A percentile compares a stretch with the other conserved stretches of the same genome.
These are phyloP conservation scores for Lachancea quebecensis DNA, from an alignment of 805 yeast genomes.

Conservation along the genomic window DNA sequence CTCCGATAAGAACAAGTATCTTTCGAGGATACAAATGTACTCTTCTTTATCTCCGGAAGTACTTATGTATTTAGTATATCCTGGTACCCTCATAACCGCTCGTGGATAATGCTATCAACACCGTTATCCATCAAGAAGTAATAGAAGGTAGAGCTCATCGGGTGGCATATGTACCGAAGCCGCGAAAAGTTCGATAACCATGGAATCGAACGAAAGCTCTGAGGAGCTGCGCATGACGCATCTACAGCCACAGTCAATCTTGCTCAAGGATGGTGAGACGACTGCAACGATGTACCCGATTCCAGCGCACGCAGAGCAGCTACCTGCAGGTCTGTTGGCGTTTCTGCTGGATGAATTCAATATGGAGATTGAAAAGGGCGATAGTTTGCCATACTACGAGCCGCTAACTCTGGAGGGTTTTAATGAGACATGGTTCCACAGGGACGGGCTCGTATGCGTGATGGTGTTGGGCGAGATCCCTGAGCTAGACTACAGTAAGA, in stretches of 20 bases:
- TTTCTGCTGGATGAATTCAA: conserved; percentile 89
- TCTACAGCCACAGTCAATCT: conserved; percentile 60
- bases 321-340: conserved; percentile 73
- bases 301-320: conserved; percentile 43
- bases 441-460: conserved; percentile 42
- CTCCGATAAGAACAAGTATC: too few species aligned
- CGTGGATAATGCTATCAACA: too few species aligned
- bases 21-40: too few species aligned
- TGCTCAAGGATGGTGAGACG: conserved; percentile 82
- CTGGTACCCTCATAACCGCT: too few species aligned
- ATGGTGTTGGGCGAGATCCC: conserved; percentile 73
- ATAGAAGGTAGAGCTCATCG: not conserved
- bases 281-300: conserved; percentile 91
- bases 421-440: conserved; percentile 72
- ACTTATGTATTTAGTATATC: too few species aligned
- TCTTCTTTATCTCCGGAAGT: too few species aligned
- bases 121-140: too few species aligned
- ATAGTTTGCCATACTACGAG: conserved; percentile 80
- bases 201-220: not conserved
- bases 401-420: conserved; percentile 70
- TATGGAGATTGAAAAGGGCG: conserved; percentile 85
- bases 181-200: not conserved
- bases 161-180: not conserved
- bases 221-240: conserved; percentile 14
- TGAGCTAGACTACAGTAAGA: conserved; percentile 35